Evolutionary conservation across 1,284 basidiomycete species (phyloP).

Genomic region (Ceratobasidium sp.): DNA sequence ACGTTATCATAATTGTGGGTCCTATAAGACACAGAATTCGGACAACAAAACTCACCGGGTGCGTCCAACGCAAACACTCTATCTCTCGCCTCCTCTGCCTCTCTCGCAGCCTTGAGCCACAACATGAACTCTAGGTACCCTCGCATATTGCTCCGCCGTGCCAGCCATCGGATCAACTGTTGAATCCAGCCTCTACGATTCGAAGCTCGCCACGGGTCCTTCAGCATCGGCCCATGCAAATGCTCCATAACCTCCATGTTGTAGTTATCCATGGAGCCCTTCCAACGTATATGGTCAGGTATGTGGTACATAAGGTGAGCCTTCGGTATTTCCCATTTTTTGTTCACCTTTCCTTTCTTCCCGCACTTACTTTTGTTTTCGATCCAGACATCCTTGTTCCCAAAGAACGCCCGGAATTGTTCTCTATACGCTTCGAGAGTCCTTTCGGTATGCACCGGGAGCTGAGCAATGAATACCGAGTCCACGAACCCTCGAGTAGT

Average conservation of each 20-base stretch:
- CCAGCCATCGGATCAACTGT: constrained; percentile 38
- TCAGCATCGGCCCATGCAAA: constrained; percentile 32
- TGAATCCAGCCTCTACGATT: constrained; percentile 18
- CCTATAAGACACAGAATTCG: too few species aligned
- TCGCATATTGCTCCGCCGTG: neutral
- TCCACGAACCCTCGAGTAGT: neutral
- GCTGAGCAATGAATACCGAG: neutral
- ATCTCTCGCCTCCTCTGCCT: too few species aligned
- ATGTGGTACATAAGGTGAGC: neutral
- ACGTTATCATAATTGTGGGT: too few species aligned
- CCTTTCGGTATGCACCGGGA: neutral
- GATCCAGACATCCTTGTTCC: neutral
- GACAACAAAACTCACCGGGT: too few species aligned
- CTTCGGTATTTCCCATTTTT: constrained; percentile 3
- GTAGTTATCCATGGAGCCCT: constrained; percentile 12
- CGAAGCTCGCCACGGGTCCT: constrained; percentile 34
- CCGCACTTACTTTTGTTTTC: neutral
- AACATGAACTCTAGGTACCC: too few species aligned
- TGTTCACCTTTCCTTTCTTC: constrained; percentile 8
- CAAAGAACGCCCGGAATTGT: neutral
- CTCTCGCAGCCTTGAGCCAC: too few species aligned
- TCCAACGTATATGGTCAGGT: neutral
- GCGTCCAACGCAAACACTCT: too few species aligned
- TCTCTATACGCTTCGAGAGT: neutral
- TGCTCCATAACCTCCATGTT: constrained; percentile 21